Conservation (phyloP, 2,329 filamentous ascomycete genomes). For the Aspergillus sp. region DNA sequence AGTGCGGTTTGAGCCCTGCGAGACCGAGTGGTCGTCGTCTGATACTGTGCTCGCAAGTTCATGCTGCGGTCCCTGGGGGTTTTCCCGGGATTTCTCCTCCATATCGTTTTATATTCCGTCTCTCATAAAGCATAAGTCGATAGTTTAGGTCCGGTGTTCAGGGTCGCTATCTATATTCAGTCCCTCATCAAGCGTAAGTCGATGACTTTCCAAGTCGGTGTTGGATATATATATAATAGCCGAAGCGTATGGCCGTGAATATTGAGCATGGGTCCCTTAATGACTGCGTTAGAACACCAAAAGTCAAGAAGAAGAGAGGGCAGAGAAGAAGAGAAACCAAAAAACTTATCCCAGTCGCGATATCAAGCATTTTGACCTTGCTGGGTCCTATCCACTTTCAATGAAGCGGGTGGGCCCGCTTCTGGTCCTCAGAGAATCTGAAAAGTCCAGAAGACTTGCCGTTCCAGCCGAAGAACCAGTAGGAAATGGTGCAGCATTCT, state of each 20-base stretch:
- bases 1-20: constrained; percentile 14
- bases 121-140: neutral
- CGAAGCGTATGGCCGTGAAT: too few relatives aligned
- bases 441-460: neutral
- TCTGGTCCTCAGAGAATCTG: neutral
- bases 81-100: constrained; percentile 8
- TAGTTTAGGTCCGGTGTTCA: too few relatives aligned
- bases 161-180: too few relatives aligned
- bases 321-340: neutral
- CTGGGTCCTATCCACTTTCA: too few relatives aligned
- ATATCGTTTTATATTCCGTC: constrained; percentile 1
- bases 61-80: neutral
- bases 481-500: too few relatives aligned
- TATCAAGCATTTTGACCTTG: too few relatives aligned
- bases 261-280: too few relatives aligned
- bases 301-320: neutral
- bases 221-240: too few relatives aligned
- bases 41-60: neutral
- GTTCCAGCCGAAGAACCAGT: neutral
- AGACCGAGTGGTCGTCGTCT: constrained; percentile 24
- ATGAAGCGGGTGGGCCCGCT: too few relatives aligned
- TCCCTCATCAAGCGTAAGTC: too few relatives aligned
- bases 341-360: neutral
- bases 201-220: too few relatives aligned
- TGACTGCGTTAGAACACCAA: too few relatives aligned